Evolutionary conservation across 2,329 filamentous ascomycete species (phyloP).

Genomic region (Ceratocystis huliohia): DNA sequence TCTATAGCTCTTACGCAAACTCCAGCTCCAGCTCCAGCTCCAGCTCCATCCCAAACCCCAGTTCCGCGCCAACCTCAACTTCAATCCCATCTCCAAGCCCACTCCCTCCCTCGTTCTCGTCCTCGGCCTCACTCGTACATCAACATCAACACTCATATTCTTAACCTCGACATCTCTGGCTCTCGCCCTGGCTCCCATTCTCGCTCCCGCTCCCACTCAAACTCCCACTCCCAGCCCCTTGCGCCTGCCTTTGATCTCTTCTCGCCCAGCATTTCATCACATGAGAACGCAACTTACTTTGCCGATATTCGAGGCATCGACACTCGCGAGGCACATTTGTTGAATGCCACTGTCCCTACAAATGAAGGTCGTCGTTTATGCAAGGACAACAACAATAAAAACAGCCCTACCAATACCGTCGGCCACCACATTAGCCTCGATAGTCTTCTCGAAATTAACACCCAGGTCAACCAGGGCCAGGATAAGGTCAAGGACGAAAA

Average conservation of each 20-base stretch:
- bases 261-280: conserved; percentile 14
- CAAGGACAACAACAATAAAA: background rate
- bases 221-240: background rate
- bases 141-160: too few species aligned
- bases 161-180: background rate
- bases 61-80: background rate
- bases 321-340: background rate
- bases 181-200: background rate
- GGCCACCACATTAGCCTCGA: background rate
- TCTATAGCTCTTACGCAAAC: background rate
- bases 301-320: conserved; percentile 15
- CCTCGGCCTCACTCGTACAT: background rate
- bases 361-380: background rate
- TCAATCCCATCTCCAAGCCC: background rate
- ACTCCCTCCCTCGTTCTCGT: background rate
- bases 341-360: background rate
- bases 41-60: background rate
- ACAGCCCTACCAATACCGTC: background rate
- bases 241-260: conserved; percentile 13
- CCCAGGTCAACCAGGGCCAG: too few species aligned
- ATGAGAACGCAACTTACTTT: conserved; percentile 15
- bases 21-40: background rate
- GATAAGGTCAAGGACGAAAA: background rate
- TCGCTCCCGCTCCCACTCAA: background rate
- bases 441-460: background rate